These are phyloP conservation scores for Ilyonectria robusta DNA, from an alignment of 2,329 filamentous ascomycete genomes.

Conservation along the genomic window DNA sequence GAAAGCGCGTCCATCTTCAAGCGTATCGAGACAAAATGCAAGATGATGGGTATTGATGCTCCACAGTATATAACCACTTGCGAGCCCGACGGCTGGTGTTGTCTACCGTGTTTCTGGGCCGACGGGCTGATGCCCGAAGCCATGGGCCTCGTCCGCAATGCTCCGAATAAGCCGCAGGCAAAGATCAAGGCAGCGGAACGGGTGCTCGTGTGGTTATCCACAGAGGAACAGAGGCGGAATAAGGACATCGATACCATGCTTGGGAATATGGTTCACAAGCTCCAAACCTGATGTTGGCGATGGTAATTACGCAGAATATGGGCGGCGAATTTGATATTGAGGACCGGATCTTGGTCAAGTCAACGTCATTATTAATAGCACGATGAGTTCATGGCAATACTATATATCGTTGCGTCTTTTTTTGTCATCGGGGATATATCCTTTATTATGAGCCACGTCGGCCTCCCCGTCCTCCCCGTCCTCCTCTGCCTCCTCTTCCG, in stretches of 20 bases:
- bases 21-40: conserved; percentile 52
- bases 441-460: conserved; percentile 32
- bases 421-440: neutral
- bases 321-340: neutral
- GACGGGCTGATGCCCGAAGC: conserved; percentile 49
- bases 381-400: neutral
- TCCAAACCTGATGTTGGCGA: neutral
- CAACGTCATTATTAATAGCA: neutral
- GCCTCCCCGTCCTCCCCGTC: conserved; percentile 44
- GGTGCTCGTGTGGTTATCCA: conserved; percentile 56
- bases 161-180: conserved; percentile 53
- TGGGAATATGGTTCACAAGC: conserved; percentile 1
- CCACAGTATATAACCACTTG: conserved; percentile 53
- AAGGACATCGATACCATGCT: conserved; percentile 13
- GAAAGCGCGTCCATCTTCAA: conserved; percentile 36
- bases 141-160: conserved; percentile 52
- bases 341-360: neutral
- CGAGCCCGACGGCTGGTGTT: conserved; percentile 50
- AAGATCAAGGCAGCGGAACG: conserved; percentile 57
- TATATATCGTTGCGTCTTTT: neutral
- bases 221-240: conserved; percentile 36
- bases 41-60: conserved; percentile 47
- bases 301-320: neutral
- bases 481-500: conserved; percentile 57
- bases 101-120: conserved; percentile 52